Percentiles rank a stretch among this genome's conserved stretches.
Conservation (phyloP, 805 yeast genomes). For the Kuraishia cidri region DNA sequence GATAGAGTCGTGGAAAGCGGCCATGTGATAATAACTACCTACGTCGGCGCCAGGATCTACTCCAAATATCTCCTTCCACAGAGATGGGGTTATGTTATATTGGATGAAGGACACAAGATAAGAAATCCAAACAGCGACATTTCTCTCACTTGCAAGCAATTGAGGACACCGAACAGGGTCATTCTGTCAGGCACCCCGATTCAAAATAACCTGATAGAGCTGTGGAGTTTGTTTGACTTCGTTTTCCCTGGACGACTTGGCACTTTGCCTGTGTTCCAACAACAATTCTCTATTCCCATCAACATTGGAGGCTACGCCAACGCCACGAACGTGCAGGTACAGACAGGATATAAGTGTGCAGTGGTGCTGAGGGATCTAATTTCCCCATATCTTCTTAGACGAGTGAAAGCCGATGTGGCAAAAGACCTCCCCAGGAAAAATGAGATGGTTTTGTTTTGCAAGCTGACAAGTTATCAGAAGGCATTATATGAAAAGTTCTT, state of each 20-base stretch:
- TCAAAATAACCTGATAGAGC: conserved; percentile 83
- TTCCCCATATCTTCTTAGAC: conserved; percentile 78
- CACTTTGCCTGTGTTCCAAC: conserved; percentile 89
- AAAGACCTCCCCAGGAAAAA: conserved; percentile 87
- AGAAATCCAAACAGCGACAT: conserved; percentile 90
- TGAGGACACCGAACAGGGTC: conserved; percentile 77
- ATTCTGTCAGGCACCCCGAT: conserved; percentile 95
- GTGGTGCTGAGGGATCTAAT: conserved; percentile 81
- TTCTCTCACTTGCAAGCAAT: conserved; percentile 74
- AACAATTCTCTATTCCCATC: conserved; percentile 86
- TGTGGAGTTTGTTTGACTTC: conserved; percentile 95
- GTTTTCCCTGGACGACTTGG: conserved; percentile 93
- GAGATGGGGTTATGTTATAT: conserved; percentile 82
- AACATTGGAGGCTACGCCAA: conserved; percentile 98
- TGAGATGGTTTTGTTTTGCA: conserved; percentile 91
- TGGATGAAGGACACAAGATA: conserved; percentile 96
- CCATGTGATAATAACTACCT: conserved; percentile 84
- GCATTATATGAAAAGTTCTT: conserved; percentile 67
- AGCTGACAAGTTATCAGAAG: conserved; percentile 69
- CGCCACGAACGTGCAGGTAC: conserved; percentile 93
- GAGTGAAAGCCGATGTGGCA: conserved; percentile 92
- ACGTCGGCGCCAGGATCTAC: conserved; percentile 41
- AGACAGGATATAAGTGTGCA: conserved; percentile 94
- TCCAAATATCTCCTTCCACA: conserved; percentile 49
- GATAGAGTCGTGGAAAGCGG: conserved; percentile 59